Percentiles rank a stretch among this genome's conserved stretches.
phyloP scores from a whole-genome alignment of 192 early-diverging fungal genomes.

The Mycoemilia scoparia region DNA sequence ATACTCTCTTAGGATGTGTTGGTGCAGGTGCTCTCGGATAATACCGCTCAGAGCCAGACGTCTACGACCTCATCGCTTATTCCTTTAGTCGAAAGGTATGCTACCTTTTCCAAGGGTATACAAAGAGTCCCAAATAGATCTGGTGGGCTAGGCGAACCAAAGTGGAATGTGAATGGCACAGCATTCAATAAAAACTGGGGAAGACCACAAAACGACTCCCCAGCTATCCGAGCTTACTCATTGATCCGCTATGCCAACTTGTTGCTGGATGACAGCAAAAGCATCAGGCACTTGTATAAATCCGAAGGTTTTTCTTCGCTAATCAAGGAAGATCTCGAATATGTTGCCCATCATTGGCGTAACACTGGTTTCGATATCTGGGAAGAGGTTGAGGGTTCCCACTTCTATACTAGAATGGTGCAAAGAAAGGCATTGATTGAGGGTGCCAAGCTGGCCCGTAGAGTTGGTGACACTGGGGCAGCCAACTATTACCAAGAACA shows the following conservation, averaged over 20 bases:
- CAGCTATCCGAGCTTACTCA: conserved; percentile 29
- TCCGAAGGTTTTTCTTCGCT: not conserved
- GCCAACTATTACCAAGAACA: conserved; percentile 14
- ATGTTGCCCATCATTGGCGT: conserved; percentile 32
- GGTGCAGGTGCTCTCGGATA: too few relatives aligned
- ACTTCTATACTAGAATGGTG: conserved; percentile 51
- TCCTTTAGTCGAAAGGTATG: too few relatives aligned
- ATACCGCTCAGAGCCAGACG: too few relatives aligned
- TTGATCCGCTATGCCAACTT: conserved; percentile 6
- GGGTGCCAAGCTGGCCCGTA: conserved; percentile 33
- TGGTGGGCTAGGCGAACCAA: conserved; percentile 39
- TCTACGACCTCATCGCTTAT: too few relatives aligned
- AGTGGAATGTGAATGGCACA: conserved; percentile 38
- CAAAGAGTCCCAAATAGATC: not conserved
- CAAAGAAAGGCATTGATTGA: conserved; percentile 36
- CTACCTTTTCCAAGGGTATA: not conserved
- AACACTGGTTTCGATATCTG: conserved; percentile 45
- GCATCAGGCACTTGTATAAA: conserved; percentile 9
- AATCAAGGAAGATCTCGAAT: conserved; percentile 42
- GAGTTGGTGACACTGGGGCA: conserved; percentile 10
- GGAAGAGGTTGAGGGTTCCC: conserved; percentile 54
- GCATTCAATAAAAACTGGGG: conserved; percentile 33
- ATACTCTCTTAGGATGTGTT: too few relatives aligned
- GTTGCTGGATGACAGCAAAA: not conserved
- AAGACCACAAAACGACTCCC: conserved; percentile 50